Percentiles rank a stretch among this genome's conserved stretches.
Conservation (phyloP, 345 rosid genomes). For the Corymbia maculata region DNA sequence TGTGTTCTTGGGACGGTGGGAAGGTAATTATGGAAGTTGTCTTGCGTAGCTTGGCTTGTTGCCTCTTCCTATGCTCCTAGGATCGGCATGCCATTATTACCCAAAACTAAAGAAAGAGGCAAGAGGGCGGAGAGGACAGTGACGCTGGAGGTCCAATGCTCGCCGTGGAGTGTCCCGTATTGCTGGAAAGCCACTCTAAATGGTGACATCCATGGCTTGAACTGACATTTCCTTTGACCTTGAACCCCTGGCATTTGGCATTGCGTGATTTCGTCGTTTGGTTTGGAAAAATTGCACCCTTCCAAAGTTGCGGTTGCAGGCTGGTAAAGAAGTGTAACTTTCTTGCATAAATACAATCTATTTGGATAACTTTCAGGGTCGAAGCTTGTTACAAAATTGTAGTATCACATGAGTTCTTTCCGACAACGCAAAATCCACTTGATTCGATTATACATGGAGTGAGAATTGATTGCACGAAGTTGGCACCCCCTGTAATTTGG, state of each 20-base stretch:
- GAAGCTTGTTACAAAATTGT: background rate
- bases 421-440: conserved; percentile 32
- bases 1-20: too few relatives aligned
- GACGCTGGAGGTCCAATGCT: background rate
- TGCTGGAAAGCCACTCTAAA: background rate
- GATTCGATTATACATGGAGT: background rate
- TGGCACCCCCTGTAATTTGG: background rate
- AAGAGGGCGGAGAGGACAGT: too few relatives aligned
- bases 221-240: background rate
- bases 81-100: too few relatives aligned
- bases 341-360: too few relatives aligned
- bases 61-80: too few relatives aligned
- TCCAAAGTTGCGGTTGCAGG: background rate
- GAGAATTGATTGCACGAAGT: background rate
- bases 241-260: background rate
- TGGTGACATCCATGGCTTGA: background rate
- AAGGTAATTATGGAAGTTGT: background rate
- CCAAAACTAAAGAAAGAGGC: too few relatives aligned
- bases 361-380: too few relatives aligned
- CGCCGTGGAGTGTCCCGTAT: background rate
- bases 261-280: background rate
- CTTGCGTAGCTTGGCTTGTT: too few relatives aligned
- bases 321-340: background rate
- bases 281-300: background rate
- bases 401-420: conserved; percentile 36